Conservation (phyloP, 1,284 basidiomycete genomes). For the Wolfiporia cocos region DNA sequence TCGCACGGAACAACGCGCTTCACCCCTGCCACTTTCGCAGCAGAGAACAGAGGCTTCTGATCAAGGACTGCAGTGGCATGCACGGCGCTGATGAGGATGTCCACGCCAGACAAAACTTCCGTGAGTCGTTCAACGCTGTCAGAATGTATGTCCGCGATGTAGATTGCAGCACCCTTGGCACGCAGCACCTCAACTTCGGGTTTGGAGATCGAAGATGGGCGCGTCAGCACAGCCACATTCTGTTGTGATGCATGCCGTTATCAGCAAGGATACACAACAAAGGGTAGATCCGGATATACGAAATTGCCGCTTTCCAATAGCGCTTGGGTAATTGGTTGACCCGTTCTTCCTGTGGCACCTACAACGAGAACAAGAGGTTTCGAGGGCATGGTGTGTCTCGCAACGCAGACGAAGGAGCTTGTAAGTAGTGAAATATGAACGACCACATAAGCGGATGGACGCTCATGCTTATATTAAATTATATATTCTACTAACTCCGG, state of each 20-base stretch:
- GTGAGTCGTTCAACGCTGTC: background rate
- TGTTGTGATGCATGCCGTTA: background rate
- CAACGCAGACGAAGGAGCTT: too few relatives aligned
- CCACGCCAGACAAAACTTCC: background rate
- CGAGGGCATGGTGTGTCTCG: background rate
- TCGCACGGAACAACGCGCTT: constrained; percentile 14
- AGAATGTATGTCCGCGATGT: background rate
- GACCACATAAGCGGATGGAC: too few relatives aligned
- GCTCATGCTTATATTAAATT: background rate
- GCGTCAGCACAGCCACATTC: constrained; percentile 8
- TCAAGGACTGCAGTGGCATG: background rate
- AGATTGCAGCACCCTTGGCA: constrained; percentile 2
- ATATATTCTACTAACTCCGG: background rate
- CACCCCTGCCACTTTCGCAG: constrained; percentile 15
- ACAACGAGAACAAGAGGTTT: constrained; percentile 17
- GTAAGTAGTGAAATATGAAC: too few relatives aligned
- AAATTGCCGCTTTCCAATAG: constrained; percentile 11
- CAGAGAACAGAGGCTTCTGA: constrained; percentile 11
- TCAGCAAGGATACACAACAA: background rate
- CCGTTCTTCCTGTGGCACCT: constrained; percentile 17
- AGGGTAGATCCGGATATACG: constrained; percentile 1
- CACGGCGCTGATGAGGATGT: constrained; percentile 14
- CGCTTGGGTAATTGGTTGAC: constrained; percentile 9
- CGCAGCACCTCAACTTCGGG: constrained; percentile 7
- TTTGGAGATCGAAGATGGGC: constrained; percentile 11